Evolutionary conservation across 1,284 basidiomycete species (phyloP), one percentile per base, ranked within the genome.

Genomic region (Butyriboletus appendiculatus): DNA sequence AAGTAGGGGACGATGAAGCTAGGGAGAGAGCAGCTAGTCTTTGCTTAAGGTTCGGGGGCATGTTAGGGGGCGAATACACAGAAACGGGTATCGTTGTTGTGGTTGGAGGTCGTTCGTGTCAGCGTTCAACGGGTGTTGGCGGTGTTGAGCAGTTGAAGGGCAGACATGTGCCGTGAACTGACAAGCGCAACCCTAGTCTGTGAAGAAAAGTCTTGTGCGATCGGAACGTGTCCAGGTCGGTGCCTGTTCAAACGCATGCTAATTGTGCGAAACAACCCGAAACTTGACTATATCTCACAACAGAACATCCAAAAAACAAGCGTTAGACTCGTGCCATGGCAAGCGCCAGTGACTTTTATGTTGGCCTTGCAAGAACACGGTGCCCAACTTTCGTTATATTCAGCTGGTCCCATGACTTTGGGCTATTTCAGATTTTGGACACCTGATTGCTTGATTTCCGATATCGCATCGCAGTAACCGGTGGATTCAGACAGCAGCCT

Each of bases 11-110:
- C 1, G 81, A 77, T 4, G 75, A 70, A 4, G 81, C 72, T 1
- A 78, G 61, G 12, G 84, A 81, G 34, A 86, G 76, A 0, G 82
- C 76, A 14, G 82, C 78, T 2, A 86, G 75, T 48, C 81, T 71
- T 63, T 86, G 84, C 66, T 83, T 86, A 55, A 87, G 75, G 49
- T 68, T 80, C 45, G 76, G 64, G 11, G 68, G 48, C 67, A 69
- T 69, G 24, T 55, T 39, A 40, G 26, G 24, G 35, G 50, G 33
- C 18, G 35, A 33, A 38, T 38, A 9, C 28, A 39, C 15, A 32
- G 6, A 18, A 20, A 6, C 49, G 3, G 6, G n/a, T 37, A 6
- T 44, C 20, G 39, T 24, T 35, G n/a, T 48, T 7, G 37, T 18
- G 20, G 26, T 15, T 45, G 24, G 35, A 16, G 37, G 38, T 35